Base-by-base conservation (phyloP, 805 yeast genomes). In the Saccharomycopsis capsularis region DNA sequence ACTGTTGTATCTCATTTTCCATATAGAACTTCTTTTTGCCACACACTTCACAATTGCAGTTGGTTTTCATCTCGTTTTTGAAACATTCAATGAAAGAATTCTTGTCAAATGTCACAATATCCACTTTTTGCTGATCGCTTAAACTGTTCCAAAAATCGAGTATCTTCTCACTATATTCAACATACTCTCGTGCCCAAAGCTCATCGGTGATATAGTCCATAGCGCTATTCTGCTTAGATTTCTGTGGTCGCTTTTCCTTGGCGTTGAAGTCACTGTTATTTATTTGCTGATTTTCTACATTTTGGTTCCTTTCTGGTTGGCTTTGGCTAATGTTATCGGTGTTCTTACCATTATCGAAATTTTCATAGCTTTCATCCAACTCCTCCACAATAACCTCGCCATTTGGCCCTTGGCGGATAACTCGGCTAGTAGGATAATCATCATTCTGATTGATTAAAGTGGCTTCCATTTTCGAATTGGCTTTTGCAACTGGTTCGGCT, bases 301-400 rank as follows among this genome's bases (percentile, higher is more conserved):
- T 7, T n/a, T 25, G 39, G 4, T 9, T 34, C 19, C 18, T 6
- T 18, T 19, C 18, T 30, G 18, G 29, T 19, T 27, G 37, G 18
- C 21, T 15, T 30, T 42, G 36, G 15, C 19, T 22, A 13, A 9
- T 7, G 5, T 39, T 5, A 9, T 22, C 6, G 5, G 16, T 16
- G 11, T 36, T 7, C 40, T 36, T n/a, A n/a, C 15, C n/a, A 7
- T 36, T 36, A 7, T 39, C 25, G 25, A 13, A n/a, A 6, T 24
- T 11, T 15, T 19, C 42, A 13, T 22, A 39, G 13, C 23, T 38
- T 11, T 44, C 22, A n/a, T 44, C 35, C 46, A 50, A 35, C 21
- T 40, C 46, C 24, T 52, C 55, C 5, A 52, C 55, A 21, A 52
- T 48, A 19, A 52, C 51, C 29, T 52, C 55, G 4, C 55, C 55